Evolutionary conservation across 495 filamentous ascomycete species (phyloP).

Genomic region (Durotheca rogersii): DNA sequence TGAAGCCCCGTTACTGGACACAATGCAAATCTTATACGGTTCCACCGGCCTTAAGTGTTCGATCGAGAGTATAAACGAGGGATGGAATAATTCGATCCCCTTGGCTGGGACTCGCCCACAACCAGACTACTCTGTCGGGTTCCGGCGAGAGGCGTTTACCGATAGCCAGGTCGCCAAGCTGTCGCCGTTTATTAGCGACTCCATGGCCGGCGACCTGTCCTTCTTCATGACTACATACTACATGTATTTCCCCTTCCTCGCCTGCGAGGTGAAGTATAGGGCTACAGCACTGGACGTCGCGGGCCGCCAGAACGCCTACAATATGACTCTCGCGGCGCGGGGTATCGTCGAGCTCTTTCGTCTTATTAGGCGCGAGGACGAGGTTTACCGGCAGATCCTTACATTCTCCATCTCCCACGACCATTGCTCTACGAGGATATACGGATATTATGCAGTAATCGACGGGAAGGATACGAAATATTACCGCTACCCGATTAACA

Average conservation of each 20-base stretch:
- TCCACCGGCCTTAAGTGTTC: slow-evolving; percentile 37
- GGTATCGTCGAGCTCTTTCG: slow-evolving; percentile 40
- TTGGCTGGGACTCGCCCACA: slow-evolving; percentile 40
- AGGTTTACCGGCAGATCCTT: slow-evolving; percentile 44
- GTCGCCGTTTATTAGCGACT: slow-evolving; percentile 37
- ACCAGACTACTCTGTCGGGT: slow-evolving; percentile 49
- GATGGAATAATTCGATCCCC: slow-evolving; percentile 41
- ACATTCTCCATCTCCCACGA: slow-evolving; percentile 54
- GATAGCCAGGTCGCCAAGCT: slow-evolving; percentile 44
- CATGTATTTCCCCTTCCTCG: slow-evolving; percentile 48
- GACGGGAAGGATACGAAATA: slow-evolving; percentile 31
- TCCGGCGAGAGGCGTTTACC: slow-evolving; percentile 44
- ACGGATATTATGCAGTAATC: slow-evolving; percentile 41
- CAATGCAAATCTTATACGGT: slow-evolving; percentile 32
- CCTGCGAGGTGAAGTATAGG: slow-evolving; percentile 33
- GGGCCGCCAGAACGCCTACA: slow-evolving; percentile 16
- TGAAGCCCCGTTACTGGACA: too few species aligned
- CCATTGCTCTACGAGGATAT: slow-evolving; percentile 39
- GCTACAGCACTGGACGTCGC: background rate
- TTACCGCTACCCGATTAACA: slow-evolving; percentile 37
- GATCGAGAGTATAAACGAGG: slow-evolving; percentile 46
- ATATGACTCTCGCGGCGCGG: slow-evolving; percentile 43
- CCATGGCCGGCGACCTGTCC: slow-evolving; percentile 25
- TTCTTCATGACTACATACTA: slow-evolving; percentile 43
- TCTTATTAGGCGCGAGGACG: slow-evolving; percentile 35